These are phyloP conservation scores for Massarina eburnea DNA, from an alignment of 2,329 filamentous ascomycete species.

Conservation along the genomic window DNA sequence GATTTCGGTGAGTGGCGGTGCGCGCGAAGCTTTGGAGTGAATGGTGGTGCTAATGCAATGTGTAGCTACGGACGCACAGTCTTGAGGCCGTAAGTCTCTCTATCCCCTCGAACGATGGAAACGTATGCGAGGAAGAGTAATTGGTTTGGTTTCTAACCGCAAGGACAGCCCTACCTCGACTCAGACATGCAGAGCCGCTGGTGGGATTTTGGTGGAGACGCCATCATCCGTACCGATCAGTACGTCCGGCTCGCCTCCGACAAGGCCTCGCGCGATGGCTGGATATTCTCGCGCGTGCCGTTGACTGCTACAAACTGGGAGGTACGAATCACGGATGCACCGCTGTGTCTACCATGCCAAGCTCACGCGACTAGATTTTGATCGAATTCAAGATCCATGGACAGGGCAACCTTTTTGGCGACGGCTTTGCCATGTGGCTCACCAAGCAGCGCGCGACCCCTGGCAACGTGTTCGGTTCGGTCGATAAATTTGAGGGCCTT, in stretches of 20 bases:
- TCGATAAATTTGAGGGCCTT: constrained; percentile 88
- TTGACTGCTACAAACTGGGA: constrained; percentile 99
- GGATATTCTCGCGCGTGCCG: constrained; percentile 91
- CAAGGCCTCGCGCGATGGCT: constrained; percentile 85
- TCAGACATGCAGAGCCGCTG: constrained; percentile 97
- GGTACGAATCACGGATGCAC: too few relatives aligned
- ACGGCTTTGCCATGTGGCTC: constrained; percentile 97
- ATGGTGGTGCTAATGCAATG: constrained; percentile 26
- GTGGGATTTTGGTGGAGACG: constrained; percentile 98
- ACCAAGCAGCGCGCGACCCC: constrained; percentile 83
- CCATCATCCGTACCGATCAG: constrained; percentile 73
- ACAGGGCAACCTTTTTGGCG: constrained; percentile 85
- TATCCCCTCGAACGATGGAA: neutral
- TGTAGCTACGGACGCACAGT: constrained; percentile 82
- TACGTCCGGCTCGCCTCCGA: constrained; percentile 93
- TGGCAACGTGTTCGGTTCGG: constrained; percentile 84
- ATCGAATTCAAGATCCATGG: constrained; percentile 95
- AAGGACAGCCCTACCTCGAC: constrained; percentile 82
- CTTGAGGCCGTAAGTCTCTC: constrained; percentile 68
- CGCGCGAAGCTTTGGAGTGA: neutral
- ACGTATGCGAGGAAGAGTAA: neutral
- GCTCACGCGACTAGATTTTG: constrained; percentile 64
- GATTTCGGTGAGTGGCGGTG: constrained; percentile 59
- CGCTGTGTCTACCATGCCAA: too few relatives aligned
- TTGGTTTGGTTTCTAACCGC: constrained; percentile 14